These are phyloP conservation scores for Coprinellus micaceus DNA, from an alignment of 768 basidiomycete species.

Conservation along the genomic window DNA sequence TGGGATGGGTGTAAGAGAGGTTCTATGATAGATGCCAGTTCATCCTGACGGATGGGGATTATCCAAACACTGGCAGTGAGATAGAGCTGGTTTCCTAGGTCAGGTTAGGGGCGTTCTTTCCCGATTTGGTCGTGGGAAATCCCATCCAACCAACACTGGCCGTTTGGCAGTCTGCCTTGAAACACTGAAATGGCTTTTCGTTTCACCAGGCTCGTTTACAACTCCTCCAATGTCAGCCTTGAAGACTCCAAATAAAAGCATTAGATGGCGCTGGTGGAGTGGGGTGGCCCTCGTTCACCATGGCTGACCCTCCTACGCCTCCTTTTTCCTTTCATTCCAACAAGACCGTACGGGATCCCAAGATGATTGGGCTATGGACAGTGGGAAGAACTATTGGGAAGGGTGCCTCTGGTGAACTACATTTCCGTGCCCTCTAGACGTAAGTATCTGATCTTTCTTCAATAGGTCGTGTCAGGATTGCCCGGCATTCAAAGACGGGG, in stretches of 20 bases:
- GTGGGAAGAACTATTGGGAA: constrained; percentile 81
- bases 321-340: constrained; percentile 17
- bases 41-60: no score
- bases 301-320: constrained; percentile 23
- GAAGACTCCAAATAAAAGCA: constrained; percentile 11
- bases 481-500: constrained; percentile 81
- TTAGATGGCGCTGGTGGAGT: not conserved
- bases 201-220: constrained; percentile 1
- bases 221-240: constrained; percentile 19
- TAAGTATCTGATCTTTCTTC: not conserved
- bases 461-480: constrained; percentile 85
- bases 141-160: no score
- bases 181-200: no score
- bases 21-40: no score
- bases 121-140: no score
- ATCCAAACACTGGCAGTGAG: no score
- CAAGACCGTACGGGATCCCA: constrained; percentile 40
- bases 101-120: no score
- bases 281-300: constrained; percentile 13
- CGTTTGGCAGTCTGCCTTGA: no score
- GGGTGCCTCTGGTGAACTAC: constrained; percentile 65
- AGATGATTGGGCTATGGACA: constrained; percentile 79
- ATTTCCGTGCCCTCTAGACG: not conserved
- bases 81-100: no score
- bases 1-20: no score